phyloP scores from a whole-genome alignment of 2,329 filamentous ascomycete species.

The Passalora sequoiae region DNA sequence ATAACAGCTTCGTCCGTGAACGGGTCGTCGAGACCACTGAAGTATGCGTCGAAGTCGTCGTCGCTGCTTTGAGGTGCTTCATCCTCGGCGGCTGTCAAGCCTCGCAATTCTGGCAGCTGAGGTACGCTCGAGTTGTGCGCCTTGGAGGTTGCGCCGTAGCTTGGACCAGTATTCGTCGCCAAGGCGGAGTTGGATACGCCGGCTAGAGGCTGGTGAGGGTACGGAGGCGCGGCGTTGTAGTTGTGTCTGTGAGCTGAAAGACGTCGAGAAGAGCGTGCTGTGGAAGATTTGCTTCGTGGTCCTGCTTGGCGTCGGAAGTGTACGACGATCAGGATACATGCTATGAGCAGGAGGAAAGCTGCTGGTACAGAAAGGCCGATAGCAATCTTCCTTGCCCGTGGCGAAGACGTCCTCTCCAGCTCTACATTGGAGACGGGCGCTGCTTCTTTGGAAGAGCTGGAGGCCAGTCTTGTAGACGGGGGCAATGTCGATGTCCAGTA shows the following conservation, averaged over 20 bases:
- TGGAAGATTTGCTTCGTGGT: neutral
- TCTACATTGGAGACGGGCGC: neutral
- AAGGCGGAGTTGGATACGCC: constrained; percentile 3
- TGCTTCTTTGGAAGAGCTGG: neutral
- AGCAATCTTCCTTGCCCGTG: neutral
- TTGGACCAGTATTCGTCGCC: constrained; percentile 3
- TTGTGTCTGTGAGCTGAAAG: neutral
- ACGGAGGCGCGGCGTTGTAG: constrained; percentile 5
- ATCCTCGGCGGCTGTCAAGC: neutral
- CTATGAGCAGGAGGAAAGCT: neutral
- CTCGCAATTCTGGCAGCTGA: constrained; percentile 2
- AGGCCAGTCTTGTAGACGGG: neutral
- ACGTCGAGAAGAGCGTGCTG: neutral
- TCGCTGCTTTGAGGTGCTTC: neutral
- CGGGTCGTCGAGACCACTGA: constrained; percentile 16
- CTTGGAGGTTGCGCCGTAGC: constrained; percentile 1
- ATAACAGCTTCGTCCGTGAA: constrained; percentile 10
- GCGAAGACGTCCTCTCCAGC: neutral
- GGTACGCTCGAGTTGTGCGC: neutral
- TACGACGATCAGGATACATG: neutral
- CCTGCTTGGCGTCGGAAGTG: neutral
- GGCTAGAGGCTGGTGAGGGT: neutral
- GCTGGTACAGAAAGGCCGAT: neutral
- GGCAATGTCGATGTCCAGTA: neutral
- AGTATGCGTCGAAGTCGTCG: constrained; percentile 8